These are phyloP conservation scores for Lipomyces yarrowii DNA, from an alignment of 1,139 yeast species.

Conservation along the genomic window DNA sequence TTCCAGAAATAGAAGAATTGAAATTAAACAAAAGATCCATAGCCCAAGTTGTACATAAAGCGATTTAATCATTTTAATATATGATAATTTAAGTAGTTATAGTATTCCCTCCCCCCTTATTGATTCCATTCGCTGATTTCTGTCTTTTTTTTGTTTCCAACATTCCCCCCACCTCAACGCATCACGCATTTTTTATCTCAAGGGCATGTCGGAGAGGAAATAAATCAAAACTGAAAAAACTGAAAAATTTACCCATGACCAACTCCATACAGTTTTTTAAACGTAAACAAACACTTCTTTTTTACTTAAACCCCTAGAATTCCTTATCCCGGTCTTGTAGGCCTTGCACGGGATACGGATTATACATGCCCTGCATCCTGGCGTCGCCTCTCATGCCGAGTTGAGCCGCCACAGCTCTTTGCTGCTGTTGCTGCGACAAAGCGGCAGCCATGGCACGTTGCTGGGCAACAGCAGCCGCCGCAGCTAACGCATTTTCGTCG, in stretches of 20 bases:
- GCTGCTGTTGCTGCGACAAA: slow-evolving; percentile 31
- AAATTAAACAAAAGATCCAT: not conserved
- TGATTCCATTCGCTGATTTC: not conserved
- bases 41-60: not conserved
- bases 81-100: not conserved
- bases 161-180: not conserved
- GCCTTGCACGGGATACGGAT: slow-evolving; percentile 29
- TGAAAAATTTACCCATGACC: not conserved
- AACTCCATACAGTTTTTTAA: not conserved
- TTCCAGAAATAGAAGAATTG: not conserved
- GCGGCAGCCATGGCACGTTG: slow-evolving; percentile 29
- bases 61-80: not conserved
- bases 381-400: slow-evolving; percentile 19
- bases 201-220: not conserved
- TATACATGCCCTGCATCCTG: slow-evolving; percentile 22
- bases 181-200: not conserved
- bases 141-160: not conserved
- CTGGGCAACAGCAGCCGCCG: slow-evolving; percentile 27
- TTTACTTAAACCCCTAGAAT: slow-evolving; percentile 10
- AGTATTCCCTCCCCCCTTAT: not conserved
- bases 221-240: not conserved
- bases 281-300: not conserved
- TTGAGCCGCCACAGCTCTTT: slow-evolving; percentile 24
- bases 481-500: slow-evolving; percentile 33
- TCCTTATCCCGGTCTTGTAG: slow-evolving; percentile 27